Evolutionary conservation across 2,329 filamentous ascomycete species (phyloP).

Genomic region (Pleomassaria siparia): DNA sequence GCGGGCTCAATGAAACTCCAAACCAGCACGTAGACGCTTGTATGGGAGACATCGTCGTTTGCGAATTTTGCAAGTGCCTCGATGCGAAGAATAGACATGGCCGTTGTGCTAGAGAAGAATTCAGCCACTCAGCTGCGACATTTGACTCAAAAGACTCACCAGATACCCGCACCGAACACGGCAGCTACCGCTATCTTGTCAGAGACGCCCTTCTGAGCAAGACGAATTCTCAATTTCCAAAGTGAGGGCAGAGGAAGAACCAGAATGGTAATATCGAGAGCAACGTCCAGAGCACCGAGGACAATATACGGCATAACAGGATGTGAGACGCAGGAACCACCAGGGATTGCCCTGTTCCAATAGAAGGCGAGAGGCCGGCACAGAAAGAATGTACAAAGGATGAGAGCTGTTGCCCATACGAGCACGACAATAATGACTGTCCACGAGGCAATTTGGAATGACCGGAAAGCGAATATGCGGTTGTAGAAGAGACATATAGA

Average conservation of each 20-base stretch:
- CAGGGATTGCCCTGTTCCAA: constrained; percentile 9
- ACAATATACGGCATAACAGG: constrained; percentile 6
- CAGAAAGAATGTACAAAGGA: constrained; percentile 6
- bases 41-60: constrained; percentile 10
- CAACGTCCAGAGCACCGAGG: constrained; percentile 11
- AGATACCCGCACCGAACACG: constrained; percentile 15
- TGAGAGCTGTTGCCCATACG: constrained; percentile 5
- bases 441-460: constrained; percentile 7
- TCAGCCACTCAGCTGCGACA: neutral
- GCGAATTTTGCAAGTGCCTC: neutral
- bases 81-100: constrained; percentile 10
- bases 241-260: constrained; percentile 12
- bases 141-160: constrained; percentile 2
- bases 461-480: constrained; percentile 8
- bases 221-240: constrained; percentile 9
- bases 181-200: constrained; percentile 11
- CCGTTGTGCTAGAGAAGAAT: constrained; percentile 7
- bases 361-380: constrained; percentile 8
- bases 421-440: neutral
- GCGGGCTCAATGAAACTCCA: constrained; percentile 12
- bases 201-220: too few relatives aligned
- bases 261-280: constrained; percentile 12
- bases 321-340: constrained; percentile 5
- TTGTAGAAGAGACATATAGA: constrained; percentile 15
- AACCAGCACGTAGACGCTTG: constrained; percentile 7